phyloP scores from a whole-genome alignment of 805 yeast species.

The Pichia kluyveri region DNA sequence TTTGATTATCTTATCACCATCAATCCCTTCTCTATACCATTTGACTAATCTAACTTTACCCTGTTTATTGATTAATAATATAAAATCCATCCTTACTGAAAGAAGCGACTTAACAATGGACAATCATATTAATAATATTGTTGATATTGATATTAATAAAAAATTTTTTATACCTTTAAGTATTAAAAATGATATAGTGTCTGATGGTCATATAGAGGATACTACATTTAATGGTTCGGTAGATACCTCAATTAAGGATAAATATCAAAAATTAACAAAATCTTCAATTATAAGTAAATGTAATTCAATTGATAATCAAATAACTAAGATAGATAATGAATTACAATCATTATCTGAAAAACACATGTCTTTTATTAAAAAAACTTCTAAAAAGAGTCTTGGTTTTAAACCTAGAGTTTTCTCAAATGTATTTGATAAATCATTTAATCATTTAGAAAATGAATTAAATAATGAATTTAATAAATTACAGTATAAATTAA shows the following conservation, averaged over 20 bases:
- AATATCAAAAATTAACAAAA: constrained; percentile 1
- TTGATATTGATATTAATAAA: constrained; percentile 2
- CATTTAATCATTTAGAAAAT: no score
- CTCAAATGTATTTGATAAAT: no score
- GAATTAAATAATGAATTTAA: no score
- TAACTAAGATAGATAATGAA: not conserved
- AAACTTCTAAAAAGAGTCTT: no score
- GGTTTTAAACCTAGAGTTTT: no score
- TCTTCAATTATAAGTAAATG: not conserved
- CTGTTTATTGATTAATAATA: constrained; percentile 81
- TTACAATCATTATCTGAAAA: not conserved
- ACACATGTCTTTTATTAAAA: no score
- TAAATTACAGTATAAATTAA: not conserved
- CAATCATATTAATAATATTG: not conserved
- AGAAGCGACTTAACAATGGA: no score
- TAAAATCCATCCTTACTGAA: constrained; percentile 32
- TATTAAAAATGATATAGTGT: no score
- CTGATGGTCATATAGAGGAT: no score
- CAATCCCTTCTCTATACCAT: constrained; percentile 84
- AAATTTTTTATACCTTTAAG: not conserved
- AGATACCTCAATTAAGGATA: constrained; percentile 1
- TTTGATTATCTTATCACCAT: constrained; percentile 76
- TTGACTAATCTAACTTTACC: constrained; percentile 90
- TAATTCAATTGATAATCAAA: not conserved
- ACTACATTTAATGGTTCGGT: not conserved